Conservation (phyloP, 2,329 filamentous ascomycete species). For the Sporothrix brunneoviolacea region DNA sequence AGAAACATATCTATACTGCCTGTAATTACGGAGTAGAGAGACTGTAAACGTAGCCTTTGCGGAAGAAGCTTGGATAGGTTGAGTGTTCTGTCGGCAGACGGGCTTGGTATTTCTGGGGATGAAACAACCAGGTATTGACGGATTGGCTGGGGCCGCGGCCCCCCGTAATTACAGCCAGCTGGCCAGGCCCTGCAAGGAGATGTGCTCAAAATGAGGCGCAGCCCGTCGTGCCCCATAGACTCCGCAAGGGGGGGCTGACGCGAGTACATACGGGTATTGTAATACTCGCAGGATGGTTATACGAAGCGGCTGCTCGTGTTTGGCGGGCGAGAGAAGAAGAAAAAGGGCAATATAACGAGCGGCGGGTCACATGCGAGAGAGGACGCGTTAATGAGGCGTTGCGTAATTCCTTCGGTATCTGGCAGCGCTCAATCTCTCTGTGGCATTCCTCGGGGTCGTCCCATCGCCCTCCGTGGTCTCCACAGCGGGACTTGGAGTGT, state of each 20-base stretch:
- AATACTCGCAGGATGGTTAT: too few species aligned
- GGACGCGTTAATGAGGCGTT: neutral
- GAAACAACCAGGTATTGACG: slow-evolving; percentile 1
- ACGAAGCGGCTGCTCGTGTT: too few species aligned
- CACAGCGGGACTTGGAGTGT: slow-evolving; percentile 3
- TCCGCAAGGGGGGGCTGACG: slow-evolving; percentile 1
- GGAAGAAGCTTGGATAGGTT: too few species aligned
- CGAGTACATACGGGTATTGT: neutral
- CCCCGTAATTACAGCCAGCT: too few species aligned
- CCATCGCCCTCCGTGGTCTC: neutral
- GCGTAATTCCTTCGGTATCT: neutral
- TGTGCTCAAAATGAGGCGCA: slow-evolving; percentile 6
- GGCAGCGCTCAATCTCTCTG: neutral
- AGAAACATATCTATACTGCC: too few species aligned
- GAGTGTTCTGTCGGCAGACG: too few species aligned
- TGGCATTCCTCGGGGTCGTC: neutral
- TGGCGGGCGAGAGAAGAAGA: neutral
- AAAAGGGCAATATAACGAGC: neutral
- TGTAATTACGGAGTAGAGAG: too few species aligned
- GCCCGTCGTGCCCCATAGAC: neutral
- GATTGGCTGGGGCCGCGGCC: too few species aligned
- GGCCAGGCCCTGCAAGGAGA: too few species aligned
- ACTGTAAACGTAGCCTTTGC: too few species aligned
- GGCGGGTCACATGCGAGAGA: neutral
- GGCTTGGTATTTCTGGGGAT: neutral